phyloP scores from a whole-genome alignment of 169 alveolate species.

The Miamiensis avidus region DNA sequence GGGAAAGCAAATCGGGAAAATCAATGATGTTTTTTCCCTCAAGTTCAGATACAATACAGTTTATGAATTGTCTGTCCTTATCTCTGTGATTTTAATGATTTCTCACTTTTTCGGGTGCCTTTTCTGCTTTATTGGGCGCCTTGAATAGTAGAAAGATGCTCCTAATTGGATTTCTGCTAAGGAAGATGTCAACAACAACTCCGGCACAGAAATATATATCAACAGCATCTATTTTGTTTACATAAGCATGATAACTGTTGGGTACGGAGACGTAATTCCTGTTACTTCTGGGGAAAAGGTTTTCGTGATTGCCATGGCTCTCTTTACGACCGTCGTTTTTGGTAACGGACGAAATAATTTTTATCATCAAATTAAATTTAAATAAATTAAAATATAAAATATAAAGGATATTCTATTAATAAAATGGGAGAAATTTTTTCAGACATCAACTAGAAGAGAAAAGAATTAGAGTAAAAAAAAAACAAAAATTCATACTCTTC shows the following conservation, averaged over 20 bases:
- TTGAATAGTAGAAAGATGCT: no score
- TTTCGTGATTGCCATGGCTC: not conserved
- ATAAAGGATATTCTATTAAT: slow-evolving; percentile 22
- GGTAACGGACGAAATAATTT: no score
- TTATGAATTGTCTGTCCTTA: not conserved
- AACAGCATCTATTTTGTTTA: not conserved
- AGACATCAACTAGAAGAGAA: not conserved
- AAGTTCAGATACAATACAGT: not conserved
- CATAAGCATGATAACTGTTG: not conserved
- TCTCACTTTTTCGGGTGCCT: not conserved
- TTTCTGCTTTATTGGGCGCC: not conserved
- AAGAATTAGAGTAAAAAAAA: not conserved
- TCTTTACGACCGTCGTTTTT: slow-evolving; percentile 9
- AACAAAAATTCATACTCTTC: no score
- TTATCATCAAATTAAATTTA: no score
- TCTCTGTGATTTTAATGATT: no score
- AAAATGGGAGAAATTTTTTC: slow-evolving; percentile 4
- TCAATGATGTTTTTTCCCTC: not conserved
- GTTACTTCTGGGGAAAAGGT: not conserved
- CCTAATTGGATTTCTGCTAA: not conserved
- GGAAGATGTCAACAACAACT: not conserved
- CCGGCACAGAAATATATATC: not conserved
- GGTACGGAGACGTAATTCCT: not conserved
- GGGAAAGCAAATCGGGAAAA: not conserved
- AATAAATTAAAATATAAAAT: no score